Conservation (phyloP, 140 eudicot genomes). For the Ambrosia hybrid region DNA sequence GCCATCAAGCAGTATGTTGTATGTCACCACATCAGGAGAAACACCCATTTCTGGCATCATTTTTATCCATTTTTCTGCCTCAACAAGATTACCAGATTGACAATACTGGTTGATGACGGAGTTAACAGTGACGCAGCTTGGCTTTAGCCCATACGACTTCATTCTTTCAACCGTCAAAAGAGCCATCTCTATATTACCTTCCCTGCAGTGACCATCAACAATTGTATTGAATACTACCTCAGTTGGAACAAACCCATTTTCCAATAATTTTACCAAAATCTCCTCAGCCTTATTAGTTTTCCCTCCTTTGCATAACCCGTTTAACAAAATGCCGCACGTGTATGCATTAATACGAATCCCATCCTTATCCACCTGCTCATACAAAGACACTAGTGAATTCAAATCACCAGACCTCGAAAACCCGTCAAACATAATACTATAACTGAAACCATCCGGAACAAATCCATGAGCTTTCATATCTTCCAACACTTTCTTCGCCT, state of each 20-base stretch:
- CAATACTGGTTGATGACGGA: no score
- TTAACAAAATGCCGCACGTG: slow-evolving; percentile 56
- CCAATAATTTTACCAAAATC: slow-evolving; percentile 42
- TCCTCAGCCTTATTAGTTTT: slow-evolving; percentile 58
- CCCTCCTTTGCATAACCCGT: slow-evolving; percentile 70
- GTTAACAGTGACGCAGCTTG: no score
- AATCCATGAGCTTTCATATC: slow-evolving; percentile 65
- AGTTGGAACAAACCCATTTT: slow-evolving; percentile 48
- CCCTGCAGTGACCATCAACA: no score
- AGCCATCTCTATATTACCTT: slow-evolving; percentile 48
- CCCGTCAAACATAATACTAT: slow-evolving; percentile 66
- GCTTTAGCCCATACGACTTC: no score
- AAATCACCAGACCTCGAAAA: slow-evolving; percentile 44
- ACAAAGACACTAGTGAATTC: slow-evolving; percentile 42
- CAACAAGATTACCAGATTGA: no score
- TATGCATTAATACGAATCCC: slow-evolving; percentile 44
- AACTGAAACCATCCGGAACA: slow-evolving; percentile 66
- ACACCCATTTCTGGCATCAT: no score
- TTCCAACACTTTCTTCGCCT: slow-evolving; percentile 46
- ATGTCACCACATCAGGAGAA: no score
- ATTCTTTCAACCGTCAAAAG: slow-evolving; percentile 19
- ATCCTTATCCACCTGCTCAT: slow-evolving; percentile 44
- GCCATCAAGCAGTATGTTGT: no score
- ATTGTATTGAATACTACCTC: slow-evolving; percentile 59
- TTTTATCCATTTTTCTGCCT: no score